Evolutionary conservation across 108 stramenopile genomes (phyloP), one percentile per base, ranked within the genome.

Genomic region (Pseudonitzschia pungens): DNA sequence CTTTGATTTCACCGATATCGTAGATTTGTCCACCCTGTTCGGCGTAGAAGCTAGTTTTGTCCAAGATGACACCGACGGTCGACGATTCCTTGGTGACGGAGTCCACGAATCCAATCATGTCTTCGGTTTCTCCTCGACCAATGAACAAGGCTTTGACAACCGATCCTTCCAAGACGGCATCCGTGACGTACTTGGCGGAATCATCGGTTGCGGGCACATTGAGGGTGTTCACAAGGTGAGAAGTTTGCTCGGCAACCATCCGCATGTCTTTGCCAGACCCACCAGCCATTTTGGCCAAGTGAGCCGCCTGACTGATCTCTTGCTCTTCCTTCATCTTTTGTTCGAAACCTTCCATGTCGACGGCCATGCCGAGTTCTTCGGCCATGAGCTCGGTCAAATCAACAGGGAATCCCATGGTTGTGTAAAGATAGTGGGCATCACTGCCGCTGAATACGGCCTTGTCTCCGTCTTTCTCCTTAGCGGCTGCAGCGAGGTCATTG

Each of bases 361-460:
- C 80, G 22, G 83, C 92, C 72, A 99, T 67, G n/a, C 95, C 97
- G 56, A 79, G 73, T 78, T 99, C 99, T 84, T 97, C 99, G 21
- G 96, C 96, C 99, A 99, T 99, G 82, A 98, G 93, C 75, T 97
- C 88, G 8, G 97, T 98, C 79, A 99, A 86, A 77, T 99, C 99
- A 26, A 97, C 73, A 10, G 99, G 99, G 78, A 99, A 99, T 74
- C 99, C 99, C 96, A 98, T 96, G 60, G 96, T 85, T 12, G 92
- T 84, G 90, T 97, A 99, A 73, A 99, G 87, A 62, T 93, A 87
- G 86, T 94, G 93, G 33, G 98, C 97, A 76, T 96, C 92, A 21
- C 82, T 78, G n/a, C 96, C 99, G 29, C 92, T 80, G 74, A 99
- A 92, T 27, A 94, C 86, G 55, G 80, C 84, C 50, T 73, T 72